A percentile compares a stretch with the other conserved stretches of the same genome.
phyloP scores from a whole-genome alignment of 2,329 filamentous ascomycete species.

The Pseudogymnoascus sp. region DNA sequence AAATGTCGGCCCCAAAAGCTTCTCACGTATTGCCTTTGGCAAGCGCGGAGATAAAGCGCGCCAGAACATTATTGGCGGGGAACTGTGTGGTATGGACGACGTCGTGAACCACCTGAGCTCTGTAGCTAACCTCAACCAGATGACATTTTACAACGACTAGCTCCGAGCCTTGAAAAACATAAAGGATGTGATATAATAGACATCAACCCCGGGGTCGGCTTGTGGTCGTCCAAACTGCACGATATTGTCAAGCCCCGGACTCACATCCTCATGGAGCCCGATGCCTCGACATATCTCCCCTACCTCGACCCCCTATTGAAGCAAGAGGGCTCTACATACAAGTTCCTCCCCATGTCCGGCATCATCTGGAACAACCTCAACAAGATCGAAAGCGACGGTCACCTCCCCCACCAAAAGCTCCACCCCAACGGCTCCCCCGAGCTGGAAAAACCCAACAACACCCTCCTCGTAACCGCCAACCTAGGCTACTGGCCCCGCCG shows the following conservation, averaged over 20 bases:
- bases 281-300: conserved; percentile 43
- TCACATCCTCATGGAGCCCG: conserved; percentile 76
- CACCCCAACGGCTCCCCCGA: conserved; percentile 30
- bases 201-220: conserved; percentile 68
- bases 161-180: conserved; percentile 58
- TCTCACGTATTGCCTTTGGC: conserved; percentile 1
- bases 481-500: conserved; percentile 47
- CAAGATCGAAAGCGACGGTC: conserved; percentile 40
- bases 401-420: conserved; percentile 45
- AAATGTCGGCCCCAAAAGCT: not conserved
- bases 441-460: conserved; percentile 52
- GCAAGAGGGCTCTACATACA: conserved; percentile 37
- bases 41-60: conserved; percentile 31
- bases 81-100: conserved; percentile 37
- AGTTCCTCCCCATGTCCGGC: conserved; percentile 47
- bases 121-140: conserved; percentile 52
- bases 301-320: conserved; percentile 52
- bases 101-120: not conserved
- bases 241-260: conserved; percentile 65
- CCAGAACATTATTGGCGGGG: conserved; percentile 44
- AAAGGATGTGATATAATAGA: conserved; percentile 79
- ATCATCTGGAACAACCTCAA: conserved; percentile 53
- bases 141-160: conserved; percentile 52
- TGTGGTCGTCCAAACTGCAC: conserved; percentile 74
- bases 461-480: conserved; percentile 65